Evolutionary conservation across 1,284 basidiomycete genomes (phyloP), one percentile per base, ranked within the genome.

Genomic region (Cutaneotrichosporon cutaneum): DNA sequence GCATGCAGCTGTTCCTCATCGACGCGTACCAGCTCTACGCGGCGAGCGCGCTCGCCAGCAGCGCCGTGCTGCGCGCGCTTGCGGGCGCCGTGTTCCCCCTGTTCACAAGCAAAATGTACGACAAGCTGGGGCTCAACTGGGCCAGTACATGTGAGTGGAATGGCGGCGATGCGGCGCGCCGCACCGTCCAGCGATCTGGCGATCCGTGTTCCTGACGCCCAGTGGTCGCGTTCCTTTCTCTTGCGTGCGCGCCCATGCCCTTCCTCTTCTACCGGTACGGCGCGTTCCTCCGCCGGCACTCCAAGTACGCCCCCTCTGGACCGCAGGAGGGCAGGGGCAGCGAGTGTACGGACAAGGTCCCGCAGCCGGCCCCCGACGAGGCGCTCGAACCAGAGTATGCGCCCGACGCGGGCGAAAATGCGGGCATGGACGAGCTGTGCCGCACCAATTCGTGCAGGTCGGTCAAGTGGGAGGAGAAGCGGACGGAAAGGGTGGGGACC

Each of bases 11-110:
- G 39, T 89, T 88, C 78, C 79, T 88, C 58, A 86, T 88, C 82
- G 87, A 87, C 66, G 79, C 83, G 2, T 88, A 87, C 72, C 80
- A 68, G 6, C 65, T 75, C 5, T 75, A 86, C 68, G 86, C 86
- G 61, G 87, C 88, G 0, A 85, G 84, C 60, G 87, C 87, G 3
- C 81, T 88, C 35, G 87, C 88, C 0, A 84, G 88, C 35, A 88
- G 87, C 24, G 85, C 89, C 27, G 84, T 91, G 27, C 73, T 87
- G 42, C 84, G 89, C 45, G 86, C 85, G 3, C 75, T 84, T 3
- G 83, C 87, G 57, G 89, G 87, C 4, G 65, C 65, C 11, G 65
- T 68, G 18, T 74, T 75, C 71, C 76, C 75, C 0, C 68, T 80
- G 24, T 80, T 81, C 64, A 64, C 73, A 0, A 66, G 61, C 0